phyloP scores from a whole-genome alignment of 2,329 filamentous ascomycete genomes.

The Fusarium torreyae region DNA sequence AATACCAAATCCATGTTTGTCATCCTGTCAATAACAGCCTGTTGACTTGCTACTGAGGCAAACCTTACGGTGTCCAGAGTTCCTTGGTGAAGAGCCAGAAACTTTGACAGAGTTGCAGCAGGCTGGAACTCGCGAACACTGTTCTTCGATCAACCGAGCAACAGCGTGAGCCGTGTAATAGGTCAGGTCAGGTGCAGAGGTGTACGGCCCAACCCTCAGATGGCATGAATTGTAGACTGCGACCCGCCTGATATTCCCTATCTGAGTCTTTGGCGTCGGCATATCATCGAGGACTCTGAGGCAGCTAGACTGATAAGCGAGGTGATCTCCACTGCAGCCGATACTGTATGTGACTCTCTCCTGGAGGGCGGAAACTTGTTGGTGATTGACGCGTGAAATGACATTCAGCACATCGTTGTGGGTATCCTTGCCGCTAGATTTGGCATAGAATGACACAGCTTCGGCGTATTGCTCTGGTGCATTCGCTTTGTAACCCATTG shows the following conservation, averaged over 20 bases:
- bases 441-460: background rate
- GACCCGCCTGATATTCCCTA: background rate
- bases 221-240: background rate
- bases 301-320: background rate
- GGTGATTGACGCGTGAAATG: background rate
- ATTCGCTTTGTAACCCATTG: background rate
- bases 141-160: background rate
- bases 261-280: background rate
- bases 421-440: background rate
- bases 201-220: background rate
- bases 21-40: too few relatives aligned
- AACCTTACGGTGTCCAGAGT: background rate
- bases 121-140: background rate
- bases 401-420: background rate
- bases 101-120: background rate
- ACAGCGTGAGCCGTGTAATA: background rate
- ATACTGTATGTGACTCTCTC: background rate
- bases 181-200: background rate
- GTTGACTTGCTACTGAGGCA: background rate
- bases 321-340: background rate
- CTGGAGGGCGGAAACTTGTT: too few relatives aligned
- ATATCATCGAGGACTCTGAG: background rate
- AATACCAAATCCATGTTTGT: too few relatives aligned
- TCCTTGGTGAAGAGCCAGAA: background rate
- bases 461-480: background rate